These are phyloP conservation scores for Hymenoscyphus occultus DNA, from an alignment of 2,329 filamentous ascomycete species.

Conservation along the genomic window DNA sequence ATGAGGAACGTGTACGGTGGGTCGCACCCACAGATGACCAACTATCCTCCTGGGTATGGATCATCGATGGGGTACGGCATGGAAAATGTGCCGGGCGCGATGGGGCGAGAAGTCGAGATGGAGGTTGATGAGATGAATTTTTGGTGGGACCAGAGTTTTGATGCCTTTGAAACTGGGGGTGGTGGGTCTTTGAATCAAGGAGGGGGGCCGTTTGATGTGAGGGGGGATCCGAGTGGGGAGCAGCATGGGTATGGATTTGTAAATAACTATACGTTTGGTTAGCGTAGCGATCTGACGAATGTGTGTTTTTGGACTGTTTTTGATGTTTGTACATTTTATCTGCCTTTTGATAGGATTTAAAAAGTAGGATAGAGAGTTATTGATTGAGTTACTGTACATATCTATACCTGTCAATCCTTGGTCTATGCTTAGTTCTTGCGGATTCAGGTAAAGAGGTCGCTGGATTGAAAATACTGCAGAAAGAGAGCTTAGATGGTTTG, in stretches of 20 bases:
- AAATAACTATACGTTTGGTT: slow-evolving; percentile 1
- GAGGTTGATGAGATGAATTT: slow-evolving; percentile 11
- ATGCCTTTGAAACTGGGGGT: background rate
- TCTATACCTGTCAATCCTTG: no score
- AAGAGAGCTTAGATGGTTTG: no score
- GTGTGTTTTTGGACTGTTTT: background rate
- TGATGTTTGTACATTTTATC: no score
- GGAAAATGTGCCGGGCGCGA: background rate
- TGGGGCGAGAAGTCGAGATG: background rate
- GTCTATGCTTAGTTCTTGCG: no score
- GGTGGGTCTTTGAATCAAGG: background rate
- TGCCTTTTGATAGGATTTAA: no score
- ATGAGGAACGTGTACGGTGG: background rate
- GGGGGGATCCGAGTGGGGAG: background rate
- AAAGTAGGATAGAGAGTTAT: no score
- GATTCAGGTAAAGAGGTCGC: no score
- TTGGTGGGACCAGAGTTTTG: slow-evolving; percentile 13
- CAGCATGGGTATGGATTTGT: background rate
- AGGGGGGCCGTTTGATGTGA: background rate
- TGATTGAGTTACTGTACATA: no score
- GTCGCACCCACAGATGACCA: background rate
- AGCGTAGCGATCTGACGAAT: background rate
- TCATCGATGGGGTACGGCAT: background rate
- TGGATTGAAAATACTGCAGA: no score
- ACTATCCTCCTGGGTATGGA: background rate